phyloP scores from a whole-genome alignment of 148 eudicot species.

The Camellia lanceoleosa region DNA sequence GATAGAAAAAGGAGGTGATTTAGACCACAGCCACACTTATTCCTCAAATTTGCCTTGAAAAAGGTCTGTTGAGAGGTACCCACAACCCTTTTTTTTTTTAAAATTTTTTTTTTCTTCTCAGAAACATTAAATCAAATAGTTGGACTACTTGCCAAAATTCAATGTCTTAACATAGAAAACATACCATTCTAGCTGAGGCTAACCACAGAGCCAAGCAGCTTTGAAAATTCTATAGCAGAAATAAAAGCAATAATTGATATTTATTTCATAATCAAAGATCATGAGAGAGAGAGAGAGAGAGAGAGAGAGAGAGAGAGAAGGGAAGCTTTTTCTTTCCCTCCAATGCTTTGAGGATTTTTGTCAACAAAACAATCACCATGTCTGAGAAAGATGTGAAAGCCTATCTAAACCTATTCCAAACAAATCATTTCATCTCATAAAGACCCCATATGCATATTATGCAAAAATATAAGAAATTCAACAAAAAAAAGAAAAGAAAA shows the following conservation, averaged over 20 bases:
- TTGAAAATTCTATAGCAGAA: conserved; percentile 1
- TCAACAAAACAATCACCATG: conserved; percentile 42
- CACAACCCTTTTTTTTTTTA: conserved; percentile 18
- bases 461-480: not conserved
- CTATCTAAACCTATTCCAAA: conserved; percentile 30
- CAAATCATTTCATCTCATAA: conserved; percentile 1
- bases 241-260: conserved; percentile 13
- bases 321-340: conserved; percentile 22
- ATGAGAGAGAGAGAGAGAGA: conserved; percentile 6
- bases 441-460: not conserved
- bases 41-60: conserved; percentile 22
- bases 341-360: conserved; percentile 23
- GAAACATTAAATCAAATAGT: conserved; percentile 18
- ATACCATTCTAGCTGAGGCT: not conserved
- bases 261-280: conserved; percentile 1
- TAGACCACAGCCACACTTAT: conserved; percentile 24
- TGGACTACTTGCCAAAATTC: conserved; percentile 15
- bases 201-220: conserved; percentile 5
- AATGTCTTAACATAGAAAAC: not conserved
- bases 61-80: conserved; percentile 20
- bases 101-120: conserved; percentile 5
- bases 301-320: not conserved
- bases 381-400: conserved; percentile 40
- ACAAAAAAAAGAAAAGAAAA: not conserved
- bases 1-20: conserved; percentile 16